These are phyloP conservation scores for Diaporthe caulivora DNA, from an alignment of 2,329 filamentous ascomycete genomes.

Conservation along the genomic window DNA sequence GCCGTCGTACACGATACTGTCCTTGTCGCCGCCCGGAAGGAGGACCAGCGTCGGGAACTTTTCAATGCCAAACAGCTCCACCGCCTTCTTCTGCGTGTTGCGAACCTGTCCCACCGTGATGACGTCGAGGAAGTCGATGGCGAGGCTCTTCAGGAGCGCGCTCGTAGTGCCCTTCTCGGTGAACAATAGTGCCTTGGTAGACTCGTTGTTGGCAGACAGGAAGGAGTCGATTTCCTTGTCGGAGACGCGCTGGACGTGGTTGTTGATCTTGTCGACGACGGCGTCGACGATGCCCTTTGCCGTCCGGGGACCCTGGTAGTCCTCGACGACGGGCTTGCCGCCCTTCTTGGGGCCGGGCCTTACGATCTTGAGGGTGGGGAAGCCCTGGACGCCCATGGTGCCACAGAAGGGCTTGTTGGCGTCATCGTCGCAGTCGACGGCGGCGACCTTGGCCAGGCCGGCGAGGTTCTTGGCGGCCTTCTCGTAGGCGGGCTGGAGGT, in stretches of 20 bases:
- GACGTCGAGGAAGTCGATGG: slow-evolving; percentile 89
- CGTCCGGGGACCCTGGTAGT: slow-evolving; percentile 86
- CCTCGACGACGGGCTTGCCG: slow-evolving; percentile 82
- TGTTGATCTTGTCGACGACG: slow-evolving; percentile 88
- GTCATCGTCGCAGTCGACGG: slow-evolving; percentile 95
- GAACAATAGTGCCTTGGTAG: slow-evolving; percentile 89
- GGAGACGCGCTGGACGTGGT: slow-evolving; percentile 85
- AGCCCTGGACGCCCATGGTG: slow-evolving; percentile 89
- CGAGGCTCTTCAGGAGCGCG: slow-evolving; percentile 83
- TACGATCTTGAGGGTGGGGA: slow-evolving; percentile 95
- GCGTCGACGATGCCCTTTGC: slow-evolving; percentile 91
- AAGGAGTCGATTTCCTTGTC: slow-evolving; percentile 85
- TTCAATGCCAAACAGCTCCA: slow-evolving; percentile 80
- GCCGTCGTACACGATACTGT: slow-evolving; percentile 81
- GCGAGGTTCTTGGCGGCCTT: slow-evolving; percentile 90
- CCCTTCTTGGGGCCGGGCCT: slow-evolving; percentile 82
- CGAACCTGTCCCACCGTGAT: slow-evolving; percentile 86
- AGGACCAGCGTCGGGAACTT: slow-evolving; percentile 87
- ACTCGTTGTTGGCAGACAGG: slow-evolving; percentile 74
- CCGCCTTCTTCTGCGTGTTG: slow-evolving; percentile 79
- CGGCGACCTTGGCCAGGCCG: slow-evolving; percentile 94
- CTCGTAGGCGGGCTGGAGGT: slow-evolving; percentile 94
- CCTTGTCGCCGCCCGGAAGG: slow-evolving; percentile 77
- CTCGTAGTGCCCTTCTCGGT: slow-evolving; percentile 93
- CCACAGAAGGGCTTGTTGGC: slow-evolving; percentile 90